phyloP scores from a whole-genome alignment of 306 rosid species.

The Heteromeles arbutifolia region DNA sequence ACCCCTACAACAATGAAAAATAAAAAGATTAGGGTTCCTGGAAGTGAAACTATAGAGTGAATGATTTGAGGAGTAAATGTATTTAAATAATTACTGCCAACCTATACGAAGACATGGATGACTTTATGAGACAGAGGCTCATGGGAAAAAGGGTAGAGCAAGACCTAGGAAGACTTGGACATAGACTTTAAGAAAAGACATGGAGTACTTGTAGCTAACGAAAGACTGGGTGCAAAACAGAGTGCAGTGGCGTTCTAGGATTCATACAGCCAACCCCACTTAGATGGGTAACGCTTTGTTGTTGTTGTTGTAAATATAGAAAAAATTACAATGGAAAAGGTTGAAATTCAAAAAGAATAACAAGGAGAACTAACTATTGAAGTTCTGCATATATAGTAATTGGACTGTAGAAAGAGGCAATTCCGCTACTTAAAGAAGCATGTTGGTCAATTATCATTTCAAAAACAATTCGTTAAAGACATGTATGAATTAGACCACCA shows the following conservation, averaged over 20 bases:
- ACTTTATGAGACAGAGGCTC: too few relatives aligned
- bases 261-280: too few relatives aligned
- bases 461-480: neutral
- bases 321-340: neutral
- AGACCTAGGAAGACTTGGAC: too few relatives aligned
- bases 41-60: slow-evolving; percentile 1
- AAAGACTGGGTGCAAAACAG: too few relatives aligned
- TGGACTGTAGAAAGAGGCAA: neutral
- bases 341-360: neutral
- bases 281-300: too few relatives aligned
- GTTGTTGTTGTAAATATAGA: neutral
- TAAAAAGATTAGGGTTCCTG: slow-evolving; percentile 5
- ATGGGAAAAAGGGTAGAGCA: too few relatives aligned
- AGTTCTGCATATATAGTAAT: neutral
- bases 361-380: neutral
- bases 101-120: neutral
- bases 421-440: neutral
- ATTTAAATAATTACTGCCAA: neutral
- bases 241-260: too few relatives aligned
- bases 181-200: too few relatives aligned
- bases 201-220: too few relatives aligned
- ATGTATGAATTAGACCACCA: neutral
- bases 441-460: neutral
- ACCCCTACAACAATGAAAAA: slow-evolving; percentile 45
- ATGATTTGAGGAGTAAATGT: neutral